Conservation (phyloP, 179 eudicot genomes). For the Drosera spatulata region DNA sequence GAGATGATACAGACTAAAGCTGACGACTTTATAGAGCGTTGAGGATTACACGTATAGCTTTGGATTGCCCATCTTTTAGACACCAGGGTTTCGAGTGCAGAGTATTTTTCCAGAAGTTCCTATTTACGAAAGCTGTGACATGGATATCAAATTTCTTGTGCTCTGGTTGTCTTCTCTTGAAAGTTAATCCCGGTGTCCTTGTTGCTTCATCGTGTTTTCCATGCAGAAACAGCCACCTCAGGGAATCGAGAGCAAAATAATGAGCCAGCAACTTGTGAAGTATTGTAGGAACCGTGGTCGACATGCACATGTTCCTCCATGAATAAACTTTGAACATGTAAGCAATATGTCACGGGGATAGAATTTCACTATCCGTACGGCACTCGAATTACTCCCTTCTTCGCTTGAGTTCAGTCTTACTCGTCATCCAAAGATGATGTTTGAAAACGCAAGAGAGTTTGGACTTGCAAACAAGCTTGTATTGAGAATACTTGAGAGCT, state of each 20-base stretch:
- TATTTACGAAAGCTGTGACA: background rate
- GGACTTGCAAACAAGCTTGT: no score
- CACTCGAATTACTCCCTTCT: no score
- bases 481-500: no score
- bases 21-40: constrained; percentile 54
- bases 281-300: constrained; percentile 42
- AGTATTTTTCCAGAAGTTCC: constrained; percentile 5
- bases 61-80: constrained; percentile 36
- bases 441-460: no score
- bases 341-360: no score
- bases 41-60: constrained; percentile 33
- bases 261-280: constrained; percentile 24
- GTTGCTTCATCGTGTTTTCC: constrained; percentile 45
- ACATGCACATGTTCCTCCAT: constrained; percentile 46
- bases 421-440: no score
- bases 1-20: constrained; percentile 6
- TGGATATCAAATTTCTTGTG: background rate
- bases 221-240: constrained; percentile 56
- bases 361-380: no score
- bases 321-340: constrained; percentile 27
- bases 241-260: constrained; percentile 48
- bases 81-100: constrained; percentile 27
- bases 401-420: no score
- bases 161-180: background rate
- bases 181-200: constrained; percentile 12